These are phyloP conservation scores for Gaillardinia entomophila DNA, from an alignment of 805 yeast genomes.

Conservation along the genomic window DNA sequence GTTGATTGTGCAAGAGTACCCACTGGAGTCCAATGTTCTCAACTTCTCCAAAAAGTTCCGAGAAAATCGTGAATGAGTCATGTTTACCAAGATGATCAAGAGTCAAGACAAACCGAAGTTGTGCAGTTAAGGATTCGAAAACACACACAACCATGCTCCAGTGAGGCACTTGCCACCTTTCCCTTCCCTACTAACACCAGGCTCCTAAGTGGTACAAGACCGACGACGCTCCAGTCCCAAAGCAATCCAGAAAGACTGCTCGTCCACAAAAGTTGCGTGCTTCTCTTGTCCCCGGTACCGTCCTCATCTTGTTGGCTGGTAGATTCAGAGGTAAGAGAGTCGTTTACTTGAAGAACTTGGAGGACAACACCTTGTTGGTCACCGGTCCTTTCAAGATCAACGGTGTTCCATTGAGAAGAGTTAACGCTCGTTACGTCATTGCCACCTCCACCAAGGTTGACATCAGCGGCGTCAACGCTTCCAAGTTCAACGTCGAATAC, in stretches of 20 bases:
- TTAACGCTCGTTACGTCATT: conserved; percentile 96
- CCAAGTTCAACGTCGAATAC: conserved; percentile 91
- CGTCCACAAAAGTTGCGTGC: conserved; percentile 95
- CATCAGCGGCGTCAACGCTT: conserved; percentile 73
- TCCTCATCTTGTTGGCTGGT: conserved; percentile 95
- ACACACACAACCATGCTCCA: too few relatives aligned
- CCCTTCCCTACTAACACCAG: too few relatives aligned
- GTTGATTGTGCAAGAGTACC: too few relatives aligned
- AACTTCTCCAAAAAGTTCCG: too few relatives aligned
- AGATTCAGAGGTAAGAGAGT: conserved; percentile 99
- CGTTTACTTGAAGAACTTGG: conserved; percentile 92
- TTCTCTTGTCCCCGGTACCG: conserved; percentile 96
- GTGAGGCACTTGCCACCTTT: too few relatives aligned
- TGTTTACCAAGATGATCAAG: too few relatives aligned
- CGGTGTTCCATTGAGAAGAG: conserved; percentile 99
- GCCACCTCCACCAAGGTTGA: conserved; percentile 94
- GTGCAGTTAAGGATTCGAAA: too few relatives aligned
- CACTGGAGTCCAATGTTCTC: too few relatives aligned
- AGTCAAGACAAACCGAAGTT: too few relatives aligned
- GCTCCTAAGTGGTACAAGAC: conserved; percentile 95
- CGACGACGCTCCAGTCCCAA: conserved; percentile 83
- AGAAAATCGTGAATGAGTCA: too few relatives aligned
- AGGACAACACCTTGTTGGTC: conserved; percentile 95
- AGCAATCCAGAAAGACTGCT: conserved; percentile 83
- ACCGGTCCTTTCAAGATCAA: conserved; percentile 99